Evolutionary conservation across 768 basidiomycete genomes (phyloP).

Genomic region (Lactifluus echinatus): DNA sequence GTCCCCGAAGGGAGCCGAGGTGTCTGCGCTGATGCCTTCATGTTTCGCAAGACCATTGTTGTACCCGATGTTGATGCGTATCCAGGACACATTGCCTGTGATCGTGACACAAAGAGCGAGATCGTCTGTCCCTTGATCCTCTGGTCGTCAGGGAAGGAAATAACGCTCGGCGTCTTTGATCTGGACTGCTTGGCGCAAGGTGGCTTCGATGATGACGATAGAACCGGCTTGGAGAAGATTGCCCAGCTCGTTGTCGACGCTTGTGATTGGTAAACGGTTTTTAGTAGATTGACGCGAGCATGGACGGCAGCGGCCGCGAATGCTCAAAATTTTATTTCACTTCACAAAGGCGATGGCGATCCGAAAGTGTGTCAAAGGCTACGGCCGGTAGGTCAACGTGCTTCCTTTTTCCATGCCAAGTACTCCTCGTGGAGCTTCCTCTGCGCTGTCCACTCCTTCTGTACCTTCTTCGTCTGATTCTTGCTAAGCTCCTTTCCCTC

Average conservation of each 20-base stretch:
- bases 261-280: conserved; percentile 21
- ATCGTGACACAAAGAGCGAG: conserved; percentile 84
- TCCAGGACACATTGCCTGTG: conserved; percentile 93
- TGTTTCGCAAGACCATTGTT: conserved; percentile 46
- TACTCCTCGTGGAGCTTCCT: conserved; percentile 76
- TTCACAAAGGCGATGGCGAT: conserved; percentile 6
- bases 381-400: conserved; percentile 10
- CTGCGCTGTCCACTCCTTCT: conserved; percentile 67
- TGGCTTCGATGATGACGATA: conserved; percentile 38
- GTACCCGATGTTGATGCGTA: conserved; percentile 73
- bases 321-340: not conserved
- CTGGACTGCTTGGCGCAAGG: conserved; percentile 34
- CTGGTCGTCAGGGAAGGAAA: conserved; percentile 25
- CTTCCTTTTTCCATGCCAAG: conserved; percentile 39
- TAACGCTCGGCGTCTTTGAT: conserved; percentile 35
- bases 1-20: conserved; percentile 49
- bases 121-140: conserved; percentile 73
- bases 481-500: conserved; percentile 84
- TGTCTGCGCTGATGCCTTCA: conserved; percentile 78
- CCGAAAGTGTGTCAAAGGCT: conserved; percentile 11
- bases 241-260: conserved; percentile 27
- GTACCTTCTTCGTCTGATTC: conserved; percentile 63
- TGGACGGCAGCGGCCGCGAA: conserved; percentile 8
- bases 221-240: conserved; percentile 33
- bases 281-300: conserved; percentile 7